phyloP scores from a whole-genome alignment of 1,139 yeast species.

The Pichia sp. region DNA sequence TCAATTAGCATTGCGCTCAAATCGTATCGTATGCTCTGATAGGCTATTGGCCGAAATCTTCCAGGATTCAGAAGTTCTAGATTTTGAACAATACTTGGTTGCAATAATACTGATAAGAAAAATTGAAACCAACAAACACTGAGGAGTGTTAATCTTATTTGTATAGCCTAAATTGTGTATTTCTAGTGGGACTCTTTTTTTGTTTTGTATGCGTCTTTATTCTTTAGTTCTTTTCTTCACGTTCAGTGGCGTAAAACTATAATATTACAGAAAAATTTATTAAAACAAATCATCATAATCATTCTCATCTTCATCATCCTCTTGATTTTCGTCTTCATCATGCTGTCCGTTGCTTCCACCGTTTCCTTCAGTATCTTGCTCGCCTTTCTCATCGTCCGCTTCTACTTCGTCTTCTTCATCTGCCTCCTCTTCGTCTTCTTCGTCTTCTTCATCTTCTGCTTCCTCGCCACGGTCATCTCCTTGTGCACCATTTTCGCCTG shows the following conservation, averaged over 20 bases:
- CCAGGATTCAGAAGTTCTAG: conserved; percentile 21
- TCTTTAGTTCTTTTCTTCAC: background rate
- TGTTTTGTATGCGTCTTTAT: background rate
- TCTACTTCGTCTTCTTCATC: conserved; percentile 31
- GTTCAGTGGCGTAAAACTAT: background rate
- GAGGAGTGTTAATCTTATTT: background rate
- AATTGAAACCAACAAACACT: conserved; percentile 16
- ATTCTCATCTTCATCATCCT: conserved; percentile 22
- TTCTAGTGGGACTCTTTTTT: background rate
- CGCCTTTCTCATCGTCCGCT: conserved; percentile 28
- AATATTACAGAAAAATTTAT: background rate
- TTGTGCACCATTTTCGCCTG: conserved; percentile 24
- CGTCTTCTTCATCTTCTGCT: conserved; percentile 28
- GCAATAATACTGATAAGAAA: conserved; percentile 28
- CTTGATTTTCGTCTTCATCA: conserved; percentile 32
- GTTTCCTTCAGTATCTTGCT: conserved; percentile 27
- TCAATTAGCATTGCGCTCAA: conserved; percentile 23
- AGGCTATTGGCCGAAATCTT: conserved; percentile 22
- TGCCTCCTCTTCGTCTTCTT: conserved; percentile 31
- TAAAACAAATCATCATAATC: conserved; percentile 41
- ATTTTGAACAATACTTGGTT: conserved; percentile 27
- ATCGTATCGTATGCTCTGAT: conserved; percentile 25
- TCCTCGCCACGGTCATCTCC: conserved; percentile 27
- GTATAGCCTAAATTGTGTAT: background rate
- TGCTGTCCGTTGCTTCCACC: conserved; percentile 28